phyloP scores from a whole-genome alignment of 2,329 filamentous ascomycete genomes.

The Trichophyton rubrum region DNA sequence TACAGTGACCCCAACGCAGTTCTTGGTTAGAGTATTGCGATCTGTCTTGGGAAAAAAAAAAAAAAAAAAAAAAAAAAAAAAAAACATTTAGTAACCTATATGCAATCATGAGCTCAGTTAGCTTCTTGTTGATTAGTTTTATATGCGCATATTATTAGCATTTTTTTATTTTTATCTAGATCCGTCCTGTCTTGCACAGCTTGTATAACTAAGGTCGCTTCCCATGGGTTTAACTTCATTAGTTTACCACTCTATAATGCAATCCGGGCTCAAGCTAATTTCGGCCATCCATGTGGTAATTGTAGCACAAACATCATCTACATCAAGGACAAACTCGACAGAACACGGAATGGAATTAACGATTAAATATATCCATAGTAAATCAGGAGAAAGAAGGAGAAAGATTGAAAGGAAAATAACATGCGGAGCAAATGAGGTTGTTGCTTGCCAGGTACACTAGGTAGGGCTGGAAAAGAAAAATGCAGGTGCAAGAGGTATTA shows the following conservation, averaged over 20 bases:
- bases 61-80: background rate
- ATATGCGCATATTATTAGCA: background rate
- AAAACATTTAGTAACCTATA: background rate
- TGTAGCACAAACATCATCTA: background rate
- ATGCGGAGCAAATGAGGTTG: background rate
- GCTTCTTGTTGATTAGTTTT: background rate
- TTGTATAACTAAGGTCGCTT: too few species aligned
- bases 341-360: background rate
- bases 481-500: background rate
- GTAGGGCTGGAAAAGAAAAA: background rate
- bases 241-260: too few species aligned
- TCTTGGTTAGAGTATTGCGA: background rate
- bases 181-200: too few species aligned
- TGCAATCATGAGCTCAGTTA: background rate
- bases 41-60: background rate
- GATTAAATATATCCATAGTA: background rate
- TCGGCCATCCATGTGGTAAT: background rate
- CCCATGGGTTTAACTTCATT: too few species aligned
- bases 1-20: conserved; percentile 39
- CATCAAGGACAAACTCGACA: background rate
- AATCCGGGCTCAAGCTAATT: background rate
- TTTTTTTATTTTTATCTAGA: too few species aligned
- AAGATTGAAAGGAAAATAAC: background rate
- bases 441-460: background rate
- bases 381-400: background rate